Evolutionary conservation across 23 red algal species (phyloP).

Genomic region (Gracilariopsis chorda): DNA sequence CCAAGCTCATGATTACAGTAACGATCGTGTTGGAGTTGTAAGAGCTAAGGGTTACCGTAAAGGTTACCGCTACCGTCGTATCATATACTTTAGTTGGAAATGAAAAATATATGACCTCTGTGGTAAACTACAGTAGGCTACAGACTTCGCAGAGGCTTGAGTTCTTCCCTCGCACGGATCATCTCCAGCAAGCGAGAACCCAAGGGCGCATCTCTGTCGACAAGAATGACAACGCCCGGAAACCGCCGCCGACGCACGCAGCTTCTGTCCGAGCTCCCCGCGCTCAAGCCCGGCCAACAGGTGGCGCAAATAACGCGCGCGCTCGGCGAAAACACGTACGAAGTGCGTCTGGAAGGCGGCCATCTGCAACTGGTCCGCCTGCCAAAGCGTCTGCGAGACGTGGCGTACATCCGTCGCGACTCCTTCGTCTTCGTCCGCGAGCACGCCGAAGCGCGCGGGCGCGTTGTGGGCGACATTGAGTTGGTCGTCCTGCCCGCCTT

Average conservation of each 20-base stretch:
- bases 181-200: too few species aligned
- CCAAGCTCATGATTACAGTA: too few species aligned
- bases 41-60: too few species aligned
- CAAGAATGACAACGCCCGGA: background rate
- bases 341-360: slow-evolving; percentile 1
- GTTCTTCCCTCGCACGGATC: too few species aligned
- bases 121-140: too few species aligned
- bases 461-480: slow-evolving; percentile 42
- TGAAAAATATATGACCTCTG: too few species aligned
- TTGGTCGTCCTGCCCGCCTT: slow-evolving; percentile 24
- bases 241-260: slow-evolving; percentile 15
- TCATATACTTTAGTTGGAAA: too few species aligned
- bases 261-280: slow-evolving; percentile 27
- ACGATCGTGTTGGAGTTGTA: too few species aligned
- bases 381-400: slow-evolving; percentile 50
- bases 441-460: background rate
- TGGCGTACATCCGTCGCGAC: slow-evolving; percentile 34
- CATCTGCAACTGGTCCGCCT: background rate
- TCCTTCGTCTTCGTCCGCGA: slow-evolving; percentile 57
- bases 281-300: slow-evolving; percentile 1
- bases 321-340: slow-evolving; percentile 36
- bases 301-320: slow-evolving; percentile 27
- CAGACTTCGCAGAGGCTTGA: too few species aligned
- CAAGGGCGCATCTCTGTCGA: too few species aligned
- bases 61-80: too few species aligned